Conservation (phyloP, 2,329 filamentous ascomycete species). For the Ustilaginoidea virens region DNA sequence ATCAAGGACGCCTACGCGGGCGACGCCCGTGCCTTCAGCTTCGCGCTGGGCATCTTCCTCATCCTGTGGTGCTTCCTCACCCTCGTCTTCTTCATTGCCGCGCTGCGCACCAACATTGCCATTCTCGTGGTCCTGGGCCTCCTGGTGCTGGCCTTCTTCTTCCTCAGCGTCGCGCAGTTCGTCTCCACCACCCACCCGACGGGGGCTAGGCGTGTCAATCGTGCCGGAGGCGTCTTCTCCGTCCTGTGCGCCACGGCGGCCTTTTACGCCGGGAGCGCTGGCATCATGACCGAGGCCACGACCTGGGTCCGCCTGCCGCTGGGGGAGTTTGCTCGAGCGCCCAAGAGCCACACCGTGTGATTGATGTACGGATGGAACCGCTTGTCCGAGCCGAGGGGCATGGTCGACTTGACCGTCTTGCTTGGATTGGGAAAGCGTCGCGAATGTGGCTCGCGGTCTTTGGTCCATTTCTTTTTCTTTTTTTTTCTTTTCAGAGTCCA, state of each 20-base stretch:
- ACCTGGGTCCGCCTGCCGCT: constrained; percentile 25
- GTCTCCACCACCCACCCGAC: constrained; percentile 19
- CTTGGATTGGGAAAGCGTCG: too few species aligned
- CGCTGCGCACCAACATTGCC: constrained; percentile 40
- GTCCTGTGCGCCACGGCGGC: constrained; percentile 20
- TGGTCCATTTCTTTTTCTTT: too few species aligned
- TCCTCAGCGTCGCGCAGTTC: constrained; percentile 43
- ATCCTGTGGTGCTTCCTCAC: constrained; percentile 47
- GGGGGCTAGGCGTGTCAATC: constrained; percentile 28
- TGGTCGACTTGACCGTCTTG: too few species aligned
- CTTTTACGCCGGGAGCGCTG: constrained; percentile 24
- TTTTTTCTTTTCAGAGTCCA: too few species aligned
- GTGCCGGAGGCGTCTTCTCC: constrained; percentile 22
- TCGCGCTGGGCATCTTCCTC: constrained; percentile 40
- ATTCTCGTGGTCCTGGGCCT: constrained; percentile 43
- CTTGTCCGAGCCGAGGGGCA: too few species aligned
- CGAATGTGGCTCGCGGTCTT: too few species aligned
- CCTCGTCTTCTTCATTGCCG: constrained; percentile 36
- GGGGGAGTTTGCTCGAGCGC: constrained; percentile 15
- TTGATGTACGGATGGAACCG: too few species aligned
- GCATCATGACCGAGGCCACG: constrained; percentile 24
- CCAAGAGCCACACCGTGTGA: not conserved
- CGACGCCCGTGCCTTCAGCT: constrained; percentile 24
- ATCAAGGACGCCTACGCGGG: constrained; percentile 29
- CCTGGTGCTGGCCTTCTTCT: constrained; percentile 40